These are phyloP conservation scores for Sporothrix globosa DNA, from an alignment of 2,329 filamentous ascomycete species.

Conservation along the genomic window DNA sequence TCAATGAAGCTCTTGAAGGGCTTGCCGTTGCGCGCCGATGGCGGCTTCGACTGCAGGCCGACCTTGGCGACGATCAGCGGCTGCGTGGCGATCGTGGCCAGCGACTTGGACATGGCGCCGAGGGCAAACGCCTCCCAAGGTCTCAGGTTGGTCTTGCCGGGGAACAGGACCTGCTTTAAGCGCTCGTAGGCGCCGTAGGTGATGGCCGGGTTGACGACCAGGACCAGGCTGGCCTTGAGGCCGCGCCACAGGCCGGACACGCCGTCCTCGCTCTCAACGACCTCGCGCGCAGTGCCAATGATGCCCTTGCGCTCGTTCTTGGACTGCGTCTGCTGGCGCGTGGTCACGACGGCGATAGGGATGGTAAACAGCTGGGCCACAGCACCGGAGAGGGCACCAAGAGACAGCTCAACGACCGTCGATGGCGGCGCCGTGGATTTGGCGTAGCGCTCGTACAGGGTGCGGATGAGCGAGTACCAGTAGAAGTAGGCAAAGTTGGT, in stretches of 20 bases:
- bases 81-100: conserved; percentile 91
- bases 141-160: conserved; percentile 72
- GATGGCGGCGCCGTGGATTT: conserved; percentile 62
- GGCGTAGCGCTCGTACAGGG: conserved; percentile 70
- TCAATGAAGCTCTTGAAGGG: conserved; percentile 92
- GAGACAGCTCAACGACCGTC: conserved; percentile 77
- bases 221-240: conserved; percentile 89
- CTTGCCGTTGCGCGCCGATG: conserved; percentile 79
- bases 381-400: conserved; percentile 87
- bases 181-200: conserved; percentile 97
- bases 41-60: conserved; percentile 89
- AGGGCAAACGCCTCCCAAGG: conserved; percentile 90
- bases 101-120: conserved; percentile 86
- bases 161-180: conserved; percentile 75
- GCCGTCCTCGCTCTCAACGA: conserved; percentile 88
- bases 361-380: conserved; percentile 96
- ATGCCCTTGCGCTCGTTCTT: conserved; percentile 85
- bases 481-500: conserved; percentile 99
- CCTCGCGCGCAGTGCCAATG: conserved; percentile 83
- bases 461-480: conserved; percentile 91
- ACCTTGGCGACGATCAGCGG: conserved; percentile 98
- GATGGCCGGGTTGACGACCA: conserved; percentile 95
- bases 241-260: conserved; percentile 90
- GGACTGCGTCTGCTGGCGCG: conserved; percentile 89
- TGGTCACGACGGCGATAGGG: conserved; percentile 92